A percentile compares a stretch with the other conserved stretches of the same genome.
phyloP scores from a whole-genome alignment of 2,329 filamentous ascomycete species.

The Calonectria hawksworthii region DNA sequence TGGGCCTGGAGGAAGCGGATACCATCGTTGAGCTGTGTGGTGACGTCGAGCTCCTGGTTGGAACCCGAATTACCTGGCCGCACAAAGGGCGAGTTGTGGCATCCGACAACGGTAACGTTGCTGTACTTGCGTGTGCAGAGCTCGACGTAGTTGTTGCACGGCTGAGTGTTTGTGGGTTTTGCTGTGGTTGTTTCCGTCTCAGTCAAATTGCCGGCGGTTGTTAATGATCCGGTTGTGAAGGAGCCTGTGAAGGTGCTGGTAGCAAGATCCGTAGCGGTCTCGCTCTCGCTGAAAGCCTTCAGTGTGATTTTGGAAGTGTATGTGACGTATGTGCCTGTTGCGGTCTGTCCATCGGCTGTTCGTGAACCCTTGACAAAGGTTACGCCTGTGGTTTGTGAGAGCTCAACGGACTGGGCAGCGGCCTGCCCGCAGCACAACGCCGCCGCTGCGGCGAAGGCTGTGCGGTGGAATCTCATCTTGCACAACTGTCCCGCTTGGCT shows the following conservation, averaged over 20 bases:
- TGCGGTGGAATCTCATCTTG: constrained; percentile 43
- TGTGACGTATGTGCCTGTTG: constrained; percentile 44
- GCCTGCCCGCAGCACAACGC: constrained; percentile 40
- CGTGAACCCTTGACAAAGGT: constrained; percentile 55
- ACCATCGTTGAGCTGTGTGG: constrained; percentile 82
- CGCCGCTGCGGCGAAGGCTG: constrained; percentile 41
- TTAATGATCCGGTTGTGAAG: constrained; percentile 51
- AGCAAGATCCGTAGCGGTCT: constrained; percentile 41
- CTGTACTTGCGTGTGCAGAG: constrained; percentile 83
- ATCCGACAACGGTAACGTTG: constrained; percentile 84
- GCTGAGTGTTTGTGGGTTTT: constrained; percentile 76
- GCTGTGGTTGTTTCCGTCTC: constrained; percentile 55
- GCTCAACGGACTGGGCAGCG: constrained; percentile 46
- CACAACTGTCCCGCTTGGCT: neutral
- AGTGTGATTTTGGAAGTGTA: constrained; percentile 46
- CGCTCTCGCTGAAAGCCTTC: constrained; percentile 27
- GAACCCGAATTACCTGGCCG: constrained; percentile 78
- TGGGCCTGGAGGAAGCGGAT: constrained; percentile 75
- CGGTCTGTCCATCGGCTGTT: constrained; percentile 52
- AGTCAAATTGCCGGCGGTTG: constrained; percentile 57
- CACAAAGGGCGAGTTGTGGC: constrained; percentile 87
- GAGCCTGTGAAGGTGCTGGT: constrained; percentile 62
- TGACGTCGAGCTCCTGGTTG: constrained; percentile 80
- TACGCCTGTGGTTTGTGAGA: constrained; percentile 50
- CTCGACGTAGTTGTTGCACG: constrained; percentile 85